These are phyloP conservation scores for Kazachstania viticola DNA, from an alignment of 805 yeast species.

Conservation along the genomic window DNA sequence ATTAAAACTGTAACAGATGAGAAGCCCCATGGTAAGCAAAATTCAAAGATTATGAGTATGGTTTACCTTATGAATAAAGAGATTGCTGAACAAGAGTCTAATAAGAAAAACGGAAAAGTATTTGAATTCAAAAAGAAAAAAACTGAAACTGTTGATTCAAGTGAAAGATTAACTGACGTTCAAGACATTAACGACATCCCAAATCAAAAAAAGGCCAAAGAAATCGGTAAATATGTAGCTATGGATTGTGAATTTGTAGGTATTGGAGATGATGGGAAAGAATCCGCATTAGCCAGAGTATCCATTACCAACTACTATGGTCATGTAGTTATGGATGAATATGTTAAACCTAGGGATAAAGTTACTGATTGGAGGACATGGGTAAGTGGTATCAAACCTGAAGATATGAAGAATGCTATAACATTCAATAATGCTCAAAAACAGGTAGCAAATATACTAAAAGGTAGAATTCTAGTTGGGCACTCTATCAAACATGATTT, in stretches of 20 bases:
- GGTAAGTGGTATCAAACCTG: slow-evolving; percentile 77
- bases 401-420: slow-evolving; percentile 56
- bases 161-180: slow-evolving; percentile 1
- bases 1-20: not conserved
- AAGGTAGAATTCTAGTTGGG: slow-evolving; percentile 58
- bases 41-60: slow-evolving; percentile 21
- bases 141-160: not conserved
- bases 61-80: slow-evolving; percentile 23
- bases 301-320: slow-evolving; percentile 82
- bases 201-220: slow-evolving; percentile 23
- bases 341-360: slow-evolving; percentile 59
- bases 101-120: slow-evolving; percentile 14
- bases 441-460: slow-evolving; percentile 39
- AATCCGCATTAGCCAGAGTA: slow-evolving; percentile 72
- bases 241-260: slow-evolving; percentile 95
- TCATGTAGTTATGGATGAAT: slow-evolving; percentile 54
- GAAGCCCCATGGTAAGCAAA: slow-evolving; percentile 2
- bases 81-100: slow-evolving; percentile 13
- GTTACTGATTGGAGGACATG: slow-evolving; percentile 90
- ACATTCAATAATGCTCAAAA: slow-evolving; percentile 56
- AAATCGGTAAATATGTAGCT: slow-evolving; percentile 64
- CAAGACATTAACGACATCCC: slow-evolving; percentile 1
- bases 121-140: slow-evolving; percentile 11
- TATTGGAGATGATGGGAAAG: slow-evolving; percentile 60
- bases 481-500: slow-evolving; percentile 79